Evolutionary conservation across 176 grass and related monocot species (phyloP).

Genomic region (Metroxylon sagu): DNA sequence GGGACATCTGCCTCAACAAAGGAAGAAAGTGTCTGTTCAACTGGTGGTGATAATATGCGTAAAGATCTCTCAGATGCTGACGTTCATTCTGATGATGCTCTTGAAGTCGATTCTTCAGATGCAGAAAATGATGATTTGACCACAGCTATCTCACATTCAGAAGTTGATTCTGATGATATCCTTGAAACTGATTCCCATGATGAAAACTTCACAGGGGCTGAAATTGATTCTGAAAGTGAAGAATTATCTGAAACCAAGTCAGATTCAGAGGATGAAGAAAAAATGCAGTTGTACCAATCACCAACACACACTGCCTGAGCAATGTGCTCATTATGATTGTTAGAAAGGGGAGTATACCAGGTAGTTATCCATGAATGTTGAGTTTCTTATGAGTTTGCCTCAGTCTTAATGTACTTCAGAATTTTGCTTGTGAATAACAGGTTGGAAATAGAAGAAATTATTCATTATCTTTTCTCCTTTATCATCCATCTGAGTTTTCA

Average conservation of each 20-base stretch:
- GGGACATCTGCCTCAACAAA: conserved; percentile 4
- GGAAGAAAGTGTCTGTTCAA: conserved; percentile 7
- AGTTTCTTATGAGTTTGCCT: no score
- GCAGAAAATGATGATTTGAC: conserved; percentile 15
- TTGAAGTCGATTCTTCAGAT: conserved; percentile 6
- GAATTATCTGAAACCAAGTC: conserved; percentile 8
- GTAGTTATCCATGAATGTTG: no score
- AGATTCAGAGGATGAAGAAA: conserved; percentile 10
- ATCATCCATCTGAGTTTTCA: no score
- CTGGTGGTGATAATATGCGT: not conserved
- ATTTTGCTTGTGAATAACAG: no score
- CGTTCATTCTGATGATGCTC: conserved; percentile 2
- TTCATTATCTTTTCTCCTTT: no score
- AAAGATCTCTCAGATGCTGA: no score
- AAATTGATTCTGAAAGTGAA: conserved; percentile 19
- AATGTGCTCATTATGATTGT: no score
- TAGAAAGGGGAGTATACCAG: no score
- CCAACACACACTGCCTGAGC: no score
- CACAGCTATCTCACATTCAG: conserved; percentile 14
- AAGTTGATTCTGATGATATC: conserved; percentile 12
- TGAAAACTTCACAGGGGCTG: conserved; percentile 8
- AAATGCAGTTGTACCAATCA: not conserved
- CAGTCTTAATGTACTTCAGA: no score
- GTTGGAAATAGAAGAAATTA: no score
- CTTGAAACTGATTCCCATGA: conserved; percentile 29